Percentiles rank a stretch among this genome's conserved stretches.
Conservation (phyloP, 177 flowering plant genomes). For the Vitis hybrid region DNA sequence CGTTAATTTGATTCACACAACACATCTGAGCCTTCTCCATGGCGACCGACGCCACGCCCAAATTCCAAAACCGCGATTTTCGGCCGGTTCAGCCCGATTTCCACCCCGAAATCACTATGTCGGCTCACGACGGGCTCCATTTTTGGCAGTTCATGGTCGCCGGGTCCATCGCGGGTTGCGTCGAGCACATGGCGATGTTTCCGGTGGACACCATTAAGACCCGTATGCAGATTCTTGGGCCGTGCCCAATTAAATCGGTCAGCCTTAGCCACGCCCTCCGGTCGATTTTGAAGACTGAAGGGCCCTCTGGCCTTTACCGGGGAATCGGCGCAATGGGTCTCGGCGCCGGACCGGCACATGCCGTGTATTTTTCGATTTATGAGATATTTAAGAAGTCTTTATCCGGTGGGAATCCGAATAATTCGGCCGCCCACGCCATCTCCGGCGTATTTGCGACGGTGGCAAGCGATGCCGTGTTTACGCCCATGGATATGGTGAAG, state of each 20-base stretch:
- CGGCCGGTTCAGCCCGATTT: constrained; percentile 34
- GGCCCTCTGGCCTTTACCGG: constrained; percentile 66
- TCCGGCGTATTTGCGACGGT: constrained; percentile 75
- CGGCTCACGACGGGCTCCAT: constrained; percentile 69
- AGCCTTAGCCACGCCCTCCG: constrained; percentile 50
- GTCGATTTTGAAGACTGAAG: constrained; percentile 61
- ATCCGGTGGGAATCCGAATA: constrained; percentile 45
- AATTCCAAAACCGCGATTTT: constrained; percentile 38
- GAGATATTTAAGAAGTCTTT: constrained; percentile 59
- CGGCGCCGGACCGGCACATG: constrained; percentile 96
- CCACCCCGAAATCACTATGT: constrained; percentile 32
- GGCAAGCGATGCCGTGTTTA: constrained; percentile 80
- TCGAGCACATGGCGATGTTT: constrained; percentile 91
- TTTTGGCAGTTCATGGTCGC: constrained; percentile 92
- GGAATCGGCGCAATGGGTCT: constrained; percentile 92
- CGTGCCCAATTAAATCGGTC: constrained; percentile 56
- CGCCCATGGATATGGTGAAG: constrained; percentile 95
- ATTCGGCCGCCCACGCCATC: constrained; percentile 56
- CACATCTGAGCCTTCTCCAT: constrained; percentile 9
- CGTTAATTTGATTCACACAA: too few species aligned
- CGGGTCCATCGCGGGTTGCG: constrained; percentile 81
- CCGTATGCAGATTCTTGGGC: constrained; percentile 67
- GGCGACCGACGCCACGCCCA: constrained; percentile 51
- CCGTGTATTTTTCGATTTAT: constrained; percentile 81
- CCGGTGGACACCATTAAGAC: constrained; percentile 91